Conservation (phyloP, 2,329 filamentous ascomycete genomes). For the Fusarium sp. region DNA sequence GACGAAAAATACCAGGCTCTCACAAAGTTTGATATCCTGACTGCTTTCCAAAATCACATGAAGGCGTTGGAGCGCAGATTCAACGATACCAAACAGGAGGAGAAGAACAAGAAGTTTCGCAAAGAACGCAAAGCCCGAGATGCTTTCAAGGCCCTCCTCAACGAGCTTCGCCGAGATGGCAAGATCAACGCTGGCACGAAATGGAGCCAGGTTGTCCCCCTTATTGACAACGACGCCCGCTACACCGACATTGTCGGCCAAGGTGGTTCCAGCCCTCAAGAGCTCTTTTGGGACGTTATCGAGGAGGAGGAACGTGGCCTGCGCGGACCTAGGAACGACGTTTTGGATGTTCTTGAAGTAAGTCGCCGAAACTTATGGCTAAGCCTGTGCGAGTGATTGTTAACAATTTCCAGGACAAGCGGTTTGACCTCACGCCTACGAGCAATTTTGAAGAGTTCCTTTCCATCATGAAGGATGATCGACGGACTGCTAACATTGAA, state of each 20-base stretch:
- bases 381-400: neutral
- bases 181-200: conserved; percentile 91
- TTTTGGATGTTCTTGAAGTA: conserved; percentile 89
- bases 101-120: conserved; percentile 83
- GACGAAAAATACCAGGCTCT: conserved; percentile 88
- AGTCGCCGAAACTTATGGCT: conserved; percentile 50
- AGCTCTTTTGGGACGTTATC: conserved; percentile 95
- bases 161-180: conserved; percentile 77
- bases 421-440: conserved; percentile 87
- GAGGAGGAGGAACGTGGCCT: conserved; percentile 94
- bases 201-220: conserved; percentile 83
- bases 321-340: conserved; percentile 81
- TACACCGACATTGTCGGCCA: conserved; percentile 88
- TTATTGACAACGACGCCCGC: conserved; percentile 82
- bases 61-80: conserved; percentile 89
- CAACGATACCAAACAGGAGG: conserved; percentile 89
- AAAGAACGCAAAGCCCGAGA: conserved; percentile 90
- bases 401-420: conserved; percentile 74
- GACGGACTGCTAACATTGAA: conserved; percentile 88
- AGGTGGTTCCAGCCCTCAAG: conserved; percentile 83
- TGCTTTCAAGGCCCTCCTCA: conserved; percentile 77
- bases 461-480: conserved; percentile 83
- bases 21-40: conserved; percentile 89
- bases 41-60: conserved; percentile 94
- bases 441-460: conserved; percentile 92